These are phyloP conservation scores for Phialocephala sp. DNA, from an alignment of 2,329 filamentous ascomycete genomes.

Conservation along the genomic window DNA sequence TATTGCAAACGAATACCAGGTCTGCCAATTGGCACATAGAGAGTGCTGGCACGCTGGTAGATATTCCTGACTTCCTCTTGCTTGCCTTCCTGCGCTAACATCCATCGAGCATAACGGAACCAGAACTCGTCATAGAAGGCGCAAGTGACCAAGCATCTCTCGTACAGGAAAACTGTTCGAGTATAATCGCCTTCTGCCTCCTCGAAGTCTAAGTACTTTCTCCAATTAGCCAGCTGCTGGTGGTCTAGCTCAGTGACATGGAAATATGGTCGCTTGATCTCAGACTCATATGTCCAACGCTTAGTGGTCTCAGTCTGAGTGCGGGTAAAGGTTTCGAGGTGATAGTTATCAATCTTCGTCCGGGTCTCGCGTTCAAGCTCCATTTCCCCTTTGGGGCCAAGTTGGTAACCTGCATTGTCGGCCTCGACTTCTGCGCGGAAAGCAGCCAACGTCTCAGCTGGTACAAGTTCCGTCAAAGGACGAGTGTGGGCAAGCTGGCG, in stretches of 20 bases:
- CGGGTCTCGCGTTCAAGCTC: slow-evolving; percentile 87
- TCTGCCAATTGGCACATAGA: slow-evolving; percentile 86
- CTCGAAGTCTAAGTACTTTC: slow-evolving; percentile 96
- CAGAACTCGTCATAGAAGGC: slow-evolving; percentile 98
- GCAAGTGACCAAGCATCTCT: slow-evolving; percentile 89
- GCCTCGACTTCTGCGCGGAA: slow-evolving; percentile 75
- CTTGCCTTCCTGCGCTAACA: slow-evolving; percentile 79
- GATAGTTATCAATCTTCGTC: slow-evolving; percentile 77
- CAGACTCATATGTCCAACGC: slow-evolving; percentile 92
- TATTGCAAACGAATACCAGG: slow-evolving; percentile 87
- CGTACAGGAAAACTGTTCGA: slow-evolving; percentile 84
- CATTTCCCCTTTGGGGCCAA: slow-evolving; percentile 66
- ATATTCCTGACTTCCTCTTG: slow-evolving; percentile 91
- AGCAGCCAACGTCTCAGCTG: slow-evolving; percentile 68
- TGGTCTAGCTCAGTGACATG: slow-evolving; percentile 93
- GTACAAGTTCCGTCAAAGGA: slow-evolving; percentile 74
- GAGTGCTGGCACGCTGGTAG: slow-evolving; percentile 82
- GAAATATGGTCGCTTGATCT: slow-evolving; percentile 96
- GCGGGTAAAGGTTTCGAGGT: slow-evolving; percentile 78
- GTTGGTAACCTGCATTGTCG: slow-evolving; percentile 60
- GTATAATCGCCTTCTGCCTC: slow-evolving; percentile 80
- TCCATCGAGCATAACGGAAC: slow-evolving; percentile 97
- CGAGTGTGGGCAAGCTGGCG: slow-evolving; percentile 75
- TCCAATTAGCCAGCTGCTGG: slow-evolving; percentile 85
- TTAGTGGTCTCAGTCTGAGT: slow-evolving; percentile 90